Evolutionary conservation across 768 basidiomycete genomes (phyloP).

Genomic region (Mycena amicta): DNA sequence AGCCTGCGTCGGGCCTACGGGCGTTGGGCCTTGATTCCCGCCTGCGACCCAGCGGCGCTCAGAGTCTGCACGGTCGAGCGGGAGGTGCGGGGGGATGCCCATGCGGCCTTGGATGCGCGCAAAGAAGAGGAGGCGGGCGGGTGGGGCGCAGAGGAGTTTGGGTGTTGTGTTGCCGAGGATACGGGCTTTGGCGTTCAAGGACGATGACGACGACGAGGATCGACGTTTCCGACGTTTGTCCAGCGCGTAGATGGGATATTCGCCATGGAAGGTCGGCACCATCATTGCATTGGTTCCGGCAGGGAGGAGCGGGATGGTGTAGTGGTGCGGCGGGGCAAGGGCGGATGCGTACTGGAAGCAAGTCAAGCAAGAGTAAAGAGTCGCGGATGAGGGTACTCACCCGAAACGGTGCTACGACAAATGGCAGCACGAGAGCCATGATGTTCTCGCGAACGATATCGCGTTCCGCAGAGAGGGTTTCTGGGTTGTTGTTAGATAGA

Average conservation of each 20-base stretch:
- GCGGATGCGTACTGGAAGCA: slow-evolving; percentile 15
- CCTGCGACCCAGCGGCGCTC: slow-evolving; percentile 13
- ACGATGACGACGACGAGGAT: neutral
- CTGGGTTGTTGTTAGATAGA: neutral
- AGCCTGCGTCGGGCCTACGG: slow-evolving; percentile 41
- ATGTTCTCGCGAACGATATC: slow-evolving; percentile 5
- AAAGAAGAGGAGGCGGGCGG: slow-evolving; percentile 48
- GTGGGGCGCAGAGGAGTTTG: slow-evolving; percentile 42
- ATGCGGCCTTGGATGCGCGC: slow-evolving; percentile 43
- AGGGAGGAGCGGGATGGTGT: slow-evolving; percentile 14
- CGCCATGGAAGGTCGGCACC: slow-evolving; percentile 14
- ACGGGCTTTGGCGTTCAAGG: neutral
- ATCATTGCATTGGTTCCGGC: slow-evolving; percentile 1
- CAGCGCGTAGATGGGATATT: slow-evolving; percentile 10
- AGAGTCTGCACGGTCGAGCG: slow-evolving; percentile 24
- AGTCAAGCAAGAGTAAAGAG: too few relatives aligned
- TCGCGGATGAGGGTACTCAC: too few relatives aligned
- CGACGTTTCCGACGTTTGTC: neutral
- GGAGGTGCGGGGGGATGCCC: slow-evolving; percentile 26
- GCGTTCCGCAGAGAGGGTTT: slow-evolving; percentile 13
- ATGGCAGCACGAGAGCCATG: slow-evolving; percentile 11
- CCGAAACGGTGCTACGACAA: slow-evolving; percentile 16
- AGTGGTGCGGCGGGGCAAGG: slow-evolving; percentile 21
- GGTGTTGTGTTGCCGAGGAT: too few relatives aligned
- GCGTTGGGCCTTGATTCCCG: neutral